Evolutionary conservation across 2,329 filamentous ascomycete species (phyloP), one percentile per base, ranked within the genome.

Genomic region (Pyrenochaeta sp.): DNA sequence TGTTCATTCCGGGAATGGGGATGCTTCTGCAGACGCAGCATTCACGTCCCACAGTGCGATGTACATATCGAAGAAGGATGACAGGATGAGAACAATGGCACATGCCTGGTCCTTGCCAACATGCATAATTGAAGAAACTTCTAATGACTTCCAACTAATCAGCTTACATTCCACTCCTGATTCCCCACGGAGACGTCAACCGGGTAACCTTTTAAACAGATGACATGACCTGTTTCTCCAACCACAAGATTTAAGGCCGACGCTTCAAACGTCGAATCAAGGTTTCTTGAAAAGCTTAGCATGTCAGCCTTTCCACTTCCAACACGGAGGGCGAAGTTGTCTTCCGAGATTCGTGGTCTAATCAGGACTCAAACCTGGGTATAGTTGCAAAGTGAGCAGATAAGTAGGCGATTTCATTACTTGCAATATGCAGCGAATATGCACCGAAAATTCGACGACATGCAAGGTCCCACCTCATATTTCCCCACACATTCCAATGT

Each of bases 381-480:
- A 48, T 39, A 46, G 35, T 35, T 11, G 23, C 38, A 7, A 11
- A 47, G 40, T 15, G 14, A 35, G 53, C 35, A 42, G 34, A 14
- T 22, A 24, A 32, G 22, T 41, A 48, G 45, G 45, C 45, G 36
- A 27, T 23, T 30, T 48, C 11, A 40, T 28, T 29, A 19, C 17
- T 19, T 41, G 37, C 29, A 56, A 58, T 56, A 52, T 58, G 45
- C 32, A 26, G 14, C 20, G 39, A 45, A 51, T 49, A 35, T 56
- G 36, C 44, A 42, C 18, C 8, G 35, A 38, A 42, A 28, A 17
- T 29, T 44, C 32, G 9, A 34, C 27, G 35, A 13, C 23, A 37
- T 34, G 29, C 36, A 28, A 30, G 36, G 20, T 27, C 41, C 20
- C 28, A 27, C n/a, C 23, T 10, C n/a, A 29, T 8, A n/a, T n/a